Base-by-base conservation (phyloP, 2,329 filamentous ascomycete genomes). In the Fusarium tanahbumbuense region DNA sequence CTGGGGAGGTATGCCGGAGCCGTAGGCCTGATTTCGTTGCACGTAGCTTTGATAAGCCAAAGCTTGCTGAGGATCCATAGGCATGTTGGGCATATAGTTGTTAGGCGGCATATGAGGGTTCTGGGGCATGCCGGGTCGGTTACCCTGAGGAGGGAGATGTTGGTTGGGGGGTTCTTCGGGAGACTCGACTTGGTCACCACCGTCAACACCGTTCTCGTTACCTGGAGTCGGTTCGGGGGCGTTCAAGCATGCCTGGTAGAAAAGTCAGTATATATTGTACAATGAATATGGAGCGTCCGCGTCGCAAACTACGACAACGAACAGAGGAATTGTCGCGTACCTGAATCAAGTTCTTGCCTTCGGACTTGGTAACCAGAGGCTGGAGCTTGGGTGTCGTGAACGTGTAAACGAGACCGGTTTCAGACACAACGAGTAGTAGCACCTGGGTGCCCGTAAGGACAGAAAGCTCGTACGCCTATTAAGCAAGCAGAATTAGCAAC, bases 281-380 rank as follows among this genome's bases (percentile, higher is more conserved):
- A 22, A 15, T n/a, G 20, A 22, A 11, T 22, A 13, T 13, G 18
- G 5, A 8, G 13, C 13, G 11, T 42, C 23, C 37, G 10, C 3
- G 20, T 53, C 49, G n/a, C 49, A 28, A 53, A 41, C 20, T 37
- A 28, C 45, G 32, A 55, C 44, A 44, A 41, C 11, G 20, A 27
- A 18, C 20, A 30, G 34, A 18, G 37, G 30, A 20, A 34, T 18
- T 42, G 40, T 59, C 49, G 46, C 89, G 72, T 88, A 98, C 96
- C 90, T 99, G 96, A 75, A 99, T 98, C 72, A 99, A 86, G 81
- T 99, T 99, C 89, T 99, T 99, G 84, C 96, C 96, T 83, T 98
- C 96, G 20, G 96, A 92, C 86, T 98, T 98, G 70, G 96, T 99
- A 75, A 98, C 96, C 56, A 99, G 89, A 69, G 96, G 96, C 84